These are phyloP conservation scores for Brachypodium distachyon DNA, from an alignment of 202 grass and related monocot genomes.

Conservation along the genomic window DNA sequence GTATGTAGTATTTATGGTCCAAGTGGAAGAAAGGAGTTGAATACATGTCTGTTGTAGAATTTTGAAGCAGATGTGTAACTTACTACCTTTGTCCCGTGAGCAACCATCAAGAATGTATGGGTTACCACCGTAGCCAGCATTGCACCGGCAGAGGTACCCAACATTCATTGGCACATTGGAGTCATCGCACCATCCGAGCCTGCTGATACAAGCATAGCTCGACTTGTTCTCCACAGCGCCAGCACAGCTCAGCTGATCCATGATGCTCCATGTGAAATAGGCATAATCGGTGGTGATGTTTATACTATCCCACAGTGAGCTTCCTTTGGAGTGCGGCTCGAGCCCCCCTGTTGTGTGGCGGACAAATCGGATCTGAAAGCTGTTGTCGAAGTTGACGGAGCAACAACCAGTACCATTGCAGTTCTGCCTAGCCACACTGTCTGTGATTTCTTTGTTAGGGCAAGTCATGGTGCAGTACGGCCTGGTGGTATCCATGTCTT, in stretches of 20 bases:
- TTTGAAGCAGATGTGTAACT: neutral
- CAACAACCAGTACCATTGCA: slow-evolving; percentile 18
- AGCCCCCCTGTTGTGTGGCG: neutral
- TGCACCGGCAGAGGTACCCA: neutral
- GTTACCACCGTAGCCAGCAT: neutral
- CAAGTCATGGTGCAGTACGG: neutral
- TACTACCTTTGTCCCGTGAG: neutral
- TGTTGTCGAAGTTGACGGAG: accelerated
- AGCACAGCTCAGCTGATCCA: neutral
- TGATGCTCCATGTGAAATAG: accelerated
- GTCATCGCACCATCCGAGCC: neutral
- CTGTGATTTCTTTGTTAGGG: neutral
- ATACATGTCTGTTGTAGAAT: neutral
- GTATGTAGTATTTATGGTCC: too few species aligned
- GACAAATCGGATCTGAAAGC: neutral
- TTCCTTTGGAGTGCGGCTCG: neutral
- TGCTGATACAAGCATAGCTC: neutral
- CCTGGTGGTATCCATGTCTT: neutral
- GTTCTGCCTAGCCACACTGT: neutral
- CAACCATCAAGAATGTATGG: neutral
- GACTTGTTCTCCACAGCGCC: neutral
- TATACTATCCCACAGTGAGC: neutral
- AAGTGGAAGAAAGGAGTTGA: too few species aligned
- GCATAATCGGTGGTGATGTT: neutral
- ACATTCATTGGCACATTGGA: accelerated